Base-by-base conservation (phyloP, 73 alveolate species). In the Paramecium sexaurelia region DNA sequence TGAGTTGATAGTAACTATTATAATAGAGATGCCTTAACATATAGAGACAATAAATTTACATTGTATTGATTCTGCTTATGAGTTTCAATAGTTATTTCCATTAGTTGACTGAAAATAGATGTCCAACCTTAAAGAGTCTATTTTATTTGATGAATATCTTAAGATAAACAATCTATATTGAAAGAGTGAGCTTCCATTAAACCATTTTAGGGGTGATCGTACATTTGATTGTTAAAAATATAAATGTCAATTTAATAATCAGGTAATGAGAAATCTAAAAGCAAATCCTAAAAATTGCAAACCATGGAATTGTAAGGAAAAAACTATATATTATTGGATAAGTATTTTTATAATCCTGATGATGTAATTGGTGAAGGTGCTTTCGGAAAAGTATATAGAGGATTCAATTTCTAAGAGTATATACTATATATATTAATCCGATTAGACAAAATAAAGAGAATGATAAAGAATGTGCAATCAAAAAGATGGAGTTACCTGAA, bases 341-440 rank as follows among this genome's bases (percentile, higher is more conserved):
- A 75, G 10, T 75, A 40, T 40, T 75, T 75, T 8, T 75, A 75
- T 40, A 37, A 35, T 17, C 69, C 89, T 22, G 89, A 75, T n/a
- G 89, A 75, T 75, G 69, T 40, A 15, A 40, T 75, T 7, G 89
- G 89, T 10, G 67, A 37, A 75, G 89, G 89, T n/a, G 89, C 71
- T n/a, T 75, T 75, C 22, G 89, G 89, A 5, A 37, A 35, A 43
- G 89, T 75, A 0, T 75, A 75, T 40, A 40, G 51, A n/a, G 89
- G 89, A 19, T 75, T 57, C 82, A 57, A 27, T 27, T 19, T 40
- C 33, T 37, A 29, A 22, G 51, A 27, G 89, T 24, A 40, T 10
- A 10, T 17, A 27, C 13, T 6, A 0, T 35, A 10, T 7, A 1
- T 32, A 5, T 10, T 29, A 35, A 11, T n/a, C 6, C 5, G 2